Conservation (phyloP, 192 early-diverging fungal species). For the Tieghemiomyces parasiticus region DNA sequence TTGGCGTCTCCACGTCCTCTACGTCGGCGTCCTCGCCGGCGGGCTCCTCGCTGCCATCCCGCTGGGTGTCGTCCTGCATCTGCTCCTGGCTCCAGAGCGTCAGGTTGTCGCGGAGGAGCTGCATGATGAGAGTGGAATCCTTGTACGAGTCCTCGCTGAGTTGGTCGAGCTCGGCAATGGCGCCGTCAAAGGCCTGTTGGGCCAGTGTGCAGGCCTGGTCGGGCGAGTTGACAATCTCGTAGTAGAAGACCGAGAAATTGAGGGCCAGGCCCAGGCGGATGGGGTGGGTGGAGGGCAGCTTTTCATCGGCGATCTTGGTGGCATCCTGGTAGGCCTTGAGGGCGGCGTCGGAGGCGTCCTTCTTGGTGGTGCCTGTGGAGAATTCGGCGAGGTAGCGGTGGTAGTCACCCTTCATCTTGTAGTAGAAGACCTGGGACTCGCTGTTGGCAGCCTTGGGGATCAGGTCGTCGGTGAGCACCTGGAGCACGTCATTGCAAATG, state of each 20-base stretch:
- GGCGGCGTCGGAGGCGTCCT: conserved; percentile 66
- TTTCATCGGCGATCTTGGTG: conserved; percentile 85
- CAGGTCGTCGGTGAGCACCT: conserved; percentile 78
- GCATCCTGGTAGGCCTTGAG: conserved; percentile 92
- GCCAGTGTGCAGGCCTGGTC: conserved; percentile 93
- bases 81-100: conserved; percentile 96
- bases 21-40: too few species aligned
- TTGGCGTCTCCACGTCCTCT: too few species aligned
- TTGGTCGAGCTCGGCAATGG: conserved; percentile 97
- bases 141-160: conserved; percentile 99
- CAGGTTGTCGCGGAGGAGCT: conserved; percentile 96
- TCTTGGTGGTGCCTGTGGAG: conserved; percentile 68
- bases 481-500: conserved; percentile 90
- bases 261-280: conserved; percentile 95
- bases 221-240: conserved; percentile 97
- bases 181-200: conserved; percentile 83
- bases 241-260: conserved; percentile 99
- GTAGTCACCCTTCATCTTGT: conserved; percentile 99
- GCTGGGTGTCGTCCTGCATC: conserved; percentile 9
- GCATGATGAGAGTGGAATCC: conserved; percentile 99
- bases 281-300: conserved; percentile 94
- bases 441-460: conserved; percentile 82
- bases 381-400: conserved; percentile 99
- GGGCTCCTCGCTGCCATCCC: neutral
- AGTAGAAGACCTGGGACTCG: conserved; percentile 99